phyloP scores from a whole-genome alignment of 2,329 filamentous ascomycete genomes.

The Clonostachys solani region DNA sequence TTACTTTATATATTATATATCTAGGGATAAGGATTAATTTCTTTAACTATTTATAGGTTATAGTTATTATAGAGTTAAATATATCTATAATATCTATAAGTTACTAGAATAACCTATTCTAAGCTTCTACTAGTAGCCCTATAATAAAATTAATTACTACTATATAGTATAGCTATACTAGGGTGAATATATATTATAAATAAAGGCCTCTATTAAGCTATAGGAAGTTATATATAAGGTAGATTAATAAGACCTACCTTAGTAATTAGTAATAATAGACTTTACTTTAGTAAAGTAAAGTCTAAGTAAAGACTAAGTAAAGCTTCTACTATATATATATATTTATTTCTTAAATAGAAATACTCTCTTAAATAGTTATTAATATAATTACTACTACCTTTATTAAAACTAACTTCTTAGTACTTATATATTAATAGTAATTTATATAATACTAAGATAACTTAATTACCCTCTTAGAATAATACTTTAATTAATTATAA shows the following conservation, averaged over 20 bases:
- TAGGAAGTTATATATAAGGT: no score
- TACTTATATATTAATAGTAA: no score
- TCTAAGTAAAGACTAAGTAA: no score
- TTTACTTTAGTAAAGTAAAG: no score
- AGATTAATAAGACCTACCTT: no score
- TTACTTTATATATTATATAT: background rate
- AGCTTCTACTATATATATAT: conserved; percentile 1
- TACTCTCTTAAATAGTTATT: background rate
- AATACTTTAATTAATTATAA: no score
- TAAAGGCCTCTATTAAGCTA: no score
- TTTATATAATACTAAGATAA: no score
- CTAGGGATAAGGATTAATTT: background rate
- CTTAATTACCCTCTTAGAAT: no score
- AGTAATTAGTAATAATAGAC: no score
- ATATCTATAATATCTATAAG: background rate
- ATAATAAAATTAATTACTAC: background rate
- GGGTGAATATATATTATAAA: background rate
- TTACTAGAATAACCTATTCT: background rate
- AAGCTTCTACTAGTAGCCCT: background rate
- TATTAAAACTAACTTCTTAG: no score
- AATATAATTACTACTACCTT: background rate
- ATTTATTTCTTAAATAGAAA: background rate
- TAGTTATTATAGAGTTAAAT: background rate
- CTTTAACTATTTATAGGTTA: background rate
- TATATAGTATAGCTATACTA: no score